These are phyloP conservation scores for Zea mays DNA, from an alignment of 176 grass and related monocot genomes.

Conservation along the genomic window DNA sequence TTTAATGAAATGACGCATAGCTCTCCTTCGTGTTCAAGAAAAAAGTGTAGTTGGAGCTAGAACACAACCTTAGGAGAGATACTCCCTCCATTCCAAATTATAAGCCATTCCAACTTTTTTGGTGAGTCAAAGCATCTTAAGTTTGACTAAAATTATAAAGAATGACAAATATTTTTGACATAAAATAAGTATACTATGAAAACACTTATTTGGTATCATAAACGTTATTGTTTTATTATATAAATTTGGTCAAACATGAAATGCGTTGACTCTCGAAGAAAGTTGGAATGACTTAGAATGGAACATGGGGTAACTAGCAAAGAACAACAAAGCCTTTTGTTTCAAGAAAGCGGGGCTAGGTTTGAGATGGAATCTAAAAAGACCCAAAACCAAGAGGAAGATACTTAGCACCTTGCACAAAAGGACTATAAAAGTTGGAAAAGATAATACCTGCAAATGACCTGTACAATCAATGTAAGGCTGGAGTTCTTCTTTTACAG, in stretches of 20 bases:
- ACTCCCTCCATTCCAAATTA: no score
- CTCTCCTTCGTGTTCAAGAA: background rate
- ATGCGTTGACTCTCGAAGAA: no score
- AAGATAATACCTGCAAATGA: constrained; percentile 71
- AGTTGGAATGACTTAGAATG: no score
- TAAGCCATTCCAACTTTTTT: no score
- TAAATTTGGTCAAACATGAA: no score
- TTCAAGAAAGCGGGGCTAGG: background rate
- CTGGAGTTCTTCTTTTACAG: constrained; percentile 68
- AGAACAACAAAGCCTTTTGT: background rate
- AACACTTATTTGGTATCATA: no score
- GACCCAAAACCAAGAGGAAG: background rate
- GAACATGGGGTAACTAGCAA: background rate
- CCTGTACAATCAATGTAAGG: constrained; percentile 92
- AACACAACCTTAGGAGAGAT: background rate
- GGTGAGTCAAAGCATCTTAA: no score
- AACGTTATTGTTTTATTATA: no score
- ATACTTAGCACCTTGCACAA: constrained; percentile 1
- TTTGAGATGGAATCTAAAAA: background rate
- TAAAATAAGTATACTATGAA: no score
- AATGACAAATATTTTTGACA: no score
- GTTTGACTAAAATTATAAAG: no score
- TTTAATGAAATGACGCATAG: background rate
- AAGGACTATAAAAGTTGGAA: constrained; percentile 16
- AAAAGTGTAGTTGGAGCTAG: background rate